Percentiles rank a stretch among this genome's conserved stretches.
phyloP scores from a whole-genome alignment of 2,329 filamentous ascomycete genomes.

The Calonectria multiphialidica region DNA sequence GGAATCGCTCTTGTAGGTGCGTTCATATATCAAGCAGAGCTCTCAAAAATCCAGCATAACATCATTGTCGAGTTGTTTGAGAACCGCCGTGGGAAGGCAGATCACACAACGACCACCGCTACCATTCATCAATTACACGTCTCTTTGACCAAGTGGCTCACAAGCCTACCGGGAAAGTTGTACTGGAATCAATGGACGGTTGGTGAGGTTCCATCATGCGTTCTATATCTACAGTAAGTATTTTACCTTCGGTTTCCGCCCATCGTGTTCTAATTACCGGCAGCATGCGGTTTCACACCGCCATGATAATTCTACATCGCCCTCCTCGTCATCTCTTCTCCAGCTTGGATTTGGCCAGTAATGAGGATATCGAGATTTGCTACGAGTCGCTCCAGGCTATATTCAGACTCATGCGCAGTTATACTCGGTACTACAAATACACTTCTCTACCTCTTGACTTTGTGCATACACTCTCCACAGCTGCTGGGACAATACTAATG shows the following conservation, averaged over 20 bases:
- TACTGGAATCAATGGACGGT: constrained; percentile 66
- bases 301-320: constrained; percentile 64
- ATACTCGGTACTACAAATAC: constrained; percentile 57
- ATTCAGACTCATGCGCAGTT: constrained; percentile 58
- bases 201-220: constrained; percentile 57
- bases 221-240: constrained; percentile 59
- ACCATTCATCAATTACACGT: constrained; percentile 59
- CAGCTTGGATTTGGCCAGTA: constrained; percentile 51
- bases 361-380: constrained; percentile 62
- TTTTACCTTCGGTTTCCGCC: neutral
- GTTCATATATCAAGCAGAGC: constrained; percentile 60
- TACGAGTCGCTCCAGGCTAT: constrained; percentile 61
- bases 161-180: constrained; percentile 57
- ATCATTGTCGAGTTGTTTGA: constrained; percentile 65
- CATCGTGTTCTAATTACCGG: constrained; percentile 23
- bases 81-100: constrained; percentile 56
- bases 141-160: constrained; percentile 59
- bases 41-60: constrained; percentile 61
- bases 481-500: constrained; percentile 60
- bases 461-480: constrained; percentile 61
- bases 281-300: constrained; percentile 61
- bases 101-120: constrained; percentile 54
- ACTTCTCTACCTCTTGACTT: constrained; percentile 59
- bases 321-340: constrained; percentile 58
- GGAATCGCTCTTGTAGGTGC: constrained; percentile 56